Evolutionary conservation across 176 grass and related monocot species (phyloP), one percentile per base, ranked within the genome.

Genomic region (Leersia perrieri): DNA sequence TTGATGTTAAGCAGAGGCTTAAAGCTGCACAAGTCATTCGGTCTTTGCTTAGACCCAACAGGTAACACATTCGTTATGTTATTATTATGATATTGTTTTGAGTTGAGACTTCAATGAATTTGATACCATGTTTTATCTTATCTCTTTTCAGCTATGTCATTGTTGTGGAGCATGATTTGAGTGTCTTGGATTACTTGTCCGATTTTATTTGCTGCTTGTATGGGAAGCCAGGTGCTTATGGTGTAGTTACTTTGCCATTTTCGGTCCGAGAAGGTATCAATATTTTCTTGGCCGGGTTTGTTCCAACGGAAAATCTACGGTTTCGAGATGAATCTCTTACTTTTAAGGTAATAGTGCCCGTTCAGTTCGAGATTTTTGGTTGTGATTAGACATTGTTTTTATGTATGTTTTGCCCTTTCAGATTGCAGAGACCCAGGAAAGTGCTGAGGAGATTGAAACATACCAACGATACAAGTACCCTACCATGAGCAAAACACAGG

Each of bases 131-230:
- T 39, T 45, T 27, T 28, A 27, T 33, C 2, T 80, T 45, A 11
- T 57, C 85, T 67, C 3, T 90, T 63, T 45, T 80, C 86, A 97
- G 91, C 76, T 94, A 94, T 94, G 89, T 97, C 68, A 74, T 97
- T 8, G 87, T 92, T 65, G 92, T 97, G 73, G 92, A 97, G 36
- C 95, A 97, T 55, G 95, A 97, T 65, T 77, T 94, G 77, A 92
- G 95, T 74, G 85, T 97, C 39, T 80, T 97, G 51, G 95, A 94
- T 83, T 94, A 97, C 82, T 80, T 97, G 82, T 94, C 92, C 70
- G 95, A 97, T 39, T 94, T 92, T 83, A 97, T 94, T 82, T 94
- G 92, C 58, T 97, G 95, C 83, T 91, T 97, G 81, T 94, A 97
- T 81, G 95, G 95, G 33, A 97, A 97, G 84, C 90, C 92, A 60